Base-by-base conservation (phyloP, 768 basidiomycete species). In the Strobilomyces echinocephalus region DNA sequence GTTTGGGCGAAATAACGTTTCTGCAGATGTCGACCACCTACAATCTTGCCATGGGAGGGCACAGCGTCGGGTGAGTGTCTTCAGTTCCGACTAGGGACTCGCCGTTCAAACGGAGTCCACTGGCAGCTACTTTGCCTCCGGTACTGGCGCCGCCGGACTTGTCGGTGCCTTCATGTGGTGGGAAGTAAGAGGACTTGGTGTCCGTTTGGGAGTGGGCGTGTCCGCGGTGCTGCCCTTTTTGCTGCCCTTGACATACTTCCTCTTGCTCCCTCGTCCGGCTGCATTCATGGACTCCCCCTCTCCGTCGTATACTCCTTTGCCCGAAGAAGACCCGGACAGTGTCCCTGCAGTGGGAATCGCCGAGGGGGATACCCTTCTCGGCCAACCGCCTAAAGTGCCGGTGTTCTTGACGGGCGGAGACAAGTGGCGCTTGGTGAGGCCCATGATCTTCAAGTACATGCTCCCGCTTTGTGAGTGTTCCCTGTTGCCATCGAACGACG, bases 81-180 rank as follows among this genome's bases (percentile, higher is more conserved):
- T 45, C n/a, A 14, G 14, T 46, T 14, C 0, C 1, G 20, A 28
- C 7, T 11, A 20, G n/a, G 2, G 30, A 15, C 4, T 7, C 20
- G 38, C 33, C 4, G 24, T 47, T 47, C 16, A 18, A 45, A 30
- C 1, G 6, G 12, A n/a, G n/a, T n/a, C n/a, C n/a, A n/a, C 14
- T 8, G 31, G 2, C 39, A 89, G 88, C 5, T 97, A 93, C 63
- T 99, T 97, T 69, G 86, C 95, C 9, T 87, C 87, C 8, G 95
- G 95, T 0, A 99, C 95, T 1, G 95, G 95, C 2, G 92, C 88
- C 4, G 95, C 95, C 0, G 95, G 95, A 1, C 80, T 99, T 1
- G 87, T 86, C 1, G 95, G 95, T 7, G 93, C 95, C 0, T 87
- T 88, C 36, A 63, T 97, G 14, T 99, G 97, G 97, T 98, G 95